These are phyloP conservation scores for Wickerhamomyces kurtzmanii DNA, from an alignment of 805 yeast species.

Conservation along the genomic window DNA sequence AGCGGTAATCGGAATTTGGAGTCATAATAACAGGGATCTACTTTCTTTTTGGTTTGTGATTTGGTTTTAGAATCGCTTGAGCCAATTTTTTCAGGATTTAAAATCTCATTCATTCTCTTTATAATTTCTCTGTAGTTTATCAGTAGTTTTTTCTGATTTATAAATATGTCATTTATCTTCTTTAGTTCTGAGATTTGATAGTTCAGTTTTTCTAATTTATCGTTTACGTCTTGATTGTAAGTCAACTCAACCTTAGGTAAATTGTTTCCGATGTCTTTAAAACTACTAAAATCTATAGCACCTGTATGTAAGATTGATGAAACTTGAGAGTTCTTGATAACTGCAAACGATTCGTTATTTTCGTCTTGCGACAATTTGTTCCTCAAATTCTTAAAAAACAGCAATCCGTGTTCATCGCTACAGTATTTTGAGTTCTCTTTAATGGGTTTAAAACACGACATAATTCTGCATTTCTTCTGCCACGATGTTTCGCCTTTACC, in stretches of 20 bases:
- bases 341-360: conserved; percentile 8
- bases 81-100: conserved; percentile 2
- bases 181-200: neutral
- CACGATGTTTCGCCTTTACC: conserved; percentile 43
- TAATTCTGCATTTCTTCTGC: conserved; percentile 68
- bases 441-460: conserved; percentile 47
- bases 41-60: too few relatives aligned
- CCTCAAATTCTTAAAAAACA: conserved; percentile 6
- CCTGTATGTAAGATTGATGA: neutral
- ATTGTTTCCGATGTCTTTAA: conserved; percentile 21
- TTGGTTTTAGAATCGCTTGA: too few relatives aligned
- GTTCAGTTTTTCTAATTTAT: conserved; percentile 4
- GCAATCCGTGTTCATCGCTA: conserved; percentile 55
- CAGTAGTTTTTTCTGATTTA: conserved; percentile 10
- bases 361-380: conserved; percentile 3
- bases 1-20: too few relatives aligned
- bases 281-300: conserved; percentile 5
- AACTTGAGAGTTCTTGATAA: conserved; percentile 2
- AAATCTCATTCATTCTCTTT: conserved; percentile 15
- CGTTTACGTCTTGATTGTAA: conserved; percentile 6
- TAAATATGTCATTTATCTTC: conserved; percentile 1
- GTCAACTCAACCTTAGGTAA: conserved; percentile 22
- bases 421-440: conserved; percentile 57
- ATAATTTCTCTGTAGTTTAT: conserved; percentile 13
- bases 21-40: too few relatives aligned